Base-by-base conservation (phyloP, 2,329 filamentous ascomycete species). In the Fusarium sp. region DNA sequence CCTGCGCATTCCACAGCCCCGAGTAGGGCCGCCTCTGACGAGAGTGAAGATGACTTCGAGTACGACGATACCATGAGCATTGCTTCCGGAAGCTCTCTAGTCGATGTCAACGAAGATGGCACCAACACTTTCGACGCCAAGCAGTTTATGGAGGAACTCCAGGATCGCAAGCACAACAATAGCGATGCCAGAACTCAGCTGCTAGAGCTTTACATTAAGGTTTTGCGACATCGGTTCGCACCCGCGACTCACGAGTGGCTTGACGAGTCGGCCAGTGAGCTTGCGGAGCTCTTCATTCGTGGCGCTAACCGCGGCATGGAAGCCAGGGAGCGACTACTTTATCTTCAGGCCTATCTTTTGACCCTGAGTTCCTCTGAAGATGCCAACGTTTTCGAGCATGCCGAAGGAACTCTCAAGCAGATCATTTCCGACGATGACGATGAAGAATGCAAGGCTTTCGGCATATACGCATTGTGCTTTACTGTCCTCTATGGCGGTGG, bases 401-500 rank as follows among this genome's bases (percentile, higher is more conserved):
- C 71, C 5, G 68, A 77, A 24, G 65, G 61, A 28, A 63, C 71
- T 5, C 63, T 81, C 16, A 77, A 77, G 52, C 80, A 81, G 57
- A 77, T 81, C n/a, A 57, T 81, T 18, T 57, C 70, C 10, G 80
- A 81, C 70, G 85, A 89, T 31, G 90, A 94, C 67, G 90, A 91
- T 6, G 86, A 89, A 5, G 89, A 90, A 21, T 83, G 86, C 42
- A 77, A 84, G 2, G 83, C 90, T 68, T 95, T 94, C 78, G 85
- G 92, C 1, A 90, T 97, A n/a, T 88, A 92, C 74, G 87, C 91
- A 15, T 86, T 97, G 54, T 87, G 89, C 35, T 85, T 92, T n/a
- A 88, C 89, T 24, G 88, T 91, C 3, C 88, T 93, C 71, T 95
- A 93, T 71, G 92, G 91, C 18, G 93, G 93, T 3, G 92, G 91